Base-by-base conservation (phyloP, 2,329 filamentous ascomycete genomes). In the Gremmenia infestans region DNA sequence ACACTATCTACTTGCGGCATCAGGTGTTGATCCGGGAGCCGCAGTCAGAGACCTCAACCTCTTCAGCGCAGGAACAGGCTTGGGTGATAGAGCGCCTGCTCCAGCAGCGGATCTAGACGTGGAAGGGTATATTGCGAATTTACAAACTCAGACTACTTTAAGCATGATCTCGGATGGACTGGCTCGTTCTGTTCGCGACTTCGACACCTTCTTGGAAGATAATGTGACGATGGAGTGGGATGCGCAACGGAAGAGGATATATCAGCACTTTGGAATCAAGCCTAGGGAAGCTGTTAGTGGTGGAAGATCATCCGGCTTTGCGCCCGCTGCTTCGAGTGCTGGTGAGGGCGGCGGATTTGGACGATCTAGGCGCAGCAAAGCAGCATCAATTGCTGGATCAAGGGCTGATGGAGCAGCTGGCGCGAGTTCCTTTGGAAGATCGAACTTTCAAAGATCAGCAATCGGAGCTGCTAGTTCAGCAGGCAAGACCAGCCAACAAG, bases 191-290 rank as follows among this genome's bases (percentile, higher is more conserved):
- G 87, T 93, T 58, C 85, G 86, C 54, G 94, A 97, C 68, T 97
- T 99, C 70, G 92, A 99, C 70, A 82, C 83, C 58, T 97, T 96
- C 71, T 79, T 99, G 54, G 92, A 97, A 70, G 92, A 97, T 66
- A 95, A 96, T 68, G 86, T 97, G 50, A 90, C 91, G 32, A 87
- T 96, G 77, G 91, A 97, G 71, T 97, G 94, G 92, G 92, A 97
- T 65, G 87, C 88, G 15, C 93, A 97, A 74, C 87, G 93, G 60
- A 90, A 89, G 72, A 86, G 86, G 63, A 96, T 99, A 61, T 97
- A 97, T 73, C 86, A 96, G 67, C 94, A 99, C 72, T 97, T 99
- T 71, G 94, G 94, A 14, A 87, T 99, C 69, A 87, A 85, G 68
- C 76, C 81, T 5, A 76, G 77, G 23, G 81, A 85, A 48, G 78